Conservation (phyloP, 257 asterid species). For the Phtheirospermum japonicum region DNA sequence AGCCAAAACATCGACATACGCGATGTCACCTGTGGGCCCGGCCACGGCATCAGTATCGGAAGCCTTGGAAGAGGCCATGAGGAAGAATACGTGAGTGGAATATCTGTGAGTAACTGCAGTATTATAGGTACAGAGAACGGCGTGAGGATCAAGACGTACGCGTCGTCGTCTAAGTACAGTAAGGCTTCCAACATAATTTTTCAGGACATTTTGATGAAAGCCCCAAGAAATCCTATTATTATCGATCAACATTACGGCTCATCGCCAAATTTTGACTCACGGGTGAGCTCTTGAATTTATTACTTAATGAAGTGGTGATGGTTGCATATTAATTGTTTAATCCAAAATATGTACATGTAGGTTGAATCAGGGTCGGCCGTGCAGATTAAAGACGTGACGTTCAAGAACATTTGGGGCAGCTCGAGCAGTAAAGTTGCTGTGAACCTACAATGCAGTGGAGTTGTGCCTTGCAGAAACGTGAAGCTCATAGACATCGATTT, state of each 20-base stretch:
- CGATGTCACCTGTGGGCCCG: constrained; percentile 67
- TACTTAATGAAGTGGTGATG: too few relatives aligned
- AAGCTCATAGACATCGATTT: constrained; percentile 50
- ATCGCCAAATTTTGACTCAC: constrained; percentile 20
- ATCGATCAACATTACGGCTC: constrained; percentile 78
- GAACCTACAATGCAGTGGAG: constrained; percentile 47
- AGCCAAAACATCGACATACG: constrained; percentile 44
- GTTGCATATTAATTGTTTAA: too few relatives aligned
- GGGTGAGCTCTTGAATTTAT: constrained; percentile 9
- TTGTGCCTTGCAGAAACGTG: constrained; percentile 49
- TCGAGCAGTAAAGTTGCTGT: constrained; percentile 53
- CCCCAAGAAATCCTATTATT: constrained; percentile 53
- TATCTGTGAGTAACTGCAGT: constrained; percentile 45
- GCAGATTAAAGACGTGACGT: constrained; percentile 59
- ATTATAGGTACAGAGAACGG: constrained; percentile 62
- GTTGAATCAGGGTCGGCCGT: constrained; percentile 38
- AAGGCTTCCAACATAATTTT: constrained; percentile 47
- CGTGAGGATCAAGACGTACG: constrained; percentile 74
- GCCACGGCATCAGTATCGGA: constrained; percentile 86
- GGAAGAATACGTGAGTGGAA: constrained; percentile 39
- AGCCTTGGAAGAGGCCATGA: constrained; percentile 48
- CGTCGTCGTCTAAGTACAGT: constrained; percentile 51
- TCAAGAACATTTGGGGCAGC: constrained; percentile 51
- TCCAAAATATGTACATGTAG: constrained; percentile 22
- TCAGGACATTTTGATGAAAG: constrained; percentile 41